Conservation (phyloP, 2,329 filamentous ascomycete species). For the Penicillium sp. region DNA sequence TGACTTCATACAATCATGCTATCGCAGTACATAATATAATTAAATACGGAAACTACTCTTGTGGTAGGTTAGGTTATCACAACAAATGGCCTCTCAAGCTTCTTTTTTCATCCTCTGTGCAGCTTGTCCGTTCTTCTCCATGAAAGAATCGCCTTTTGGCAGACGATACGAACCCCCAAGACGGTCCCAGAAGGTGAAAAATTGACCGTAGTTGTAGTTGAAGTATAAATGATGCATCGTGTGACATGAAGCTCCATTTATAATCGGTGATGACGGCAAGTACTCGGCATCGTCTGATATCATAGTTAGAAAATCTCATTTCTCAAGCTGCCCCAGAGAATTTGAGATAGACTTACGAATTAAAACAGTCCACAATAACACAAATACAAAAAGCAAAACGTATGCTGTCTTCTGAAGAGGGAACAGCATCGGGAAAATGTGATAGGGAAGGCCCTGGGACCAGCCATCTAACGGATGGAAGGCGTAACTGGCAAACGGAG, state of each 20-base stretch:
- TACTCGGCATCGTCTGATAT: constrained; percentile 81
- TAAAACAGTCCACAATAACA: constrained; percentile 95
- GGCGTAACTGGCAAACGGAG: constrained; percentile 86
- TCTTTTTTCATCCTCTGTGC: constrained; percentile 6
- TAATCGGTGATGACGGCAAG: constrained; percentile 77
- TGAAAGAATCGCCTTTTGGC: constrained; percentile 23
- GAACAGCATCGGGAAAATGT: constrained; percentile 88
- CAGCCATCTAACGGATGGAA: constrained; percentile 95
- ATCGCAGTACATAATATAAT: constrained; percentile 1
- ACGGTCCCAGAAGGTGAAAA: constrained; percentile 89
- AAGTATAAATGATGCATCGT: constrained; percentile 87
- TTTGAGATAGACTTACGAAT: constrained; percentile 58
- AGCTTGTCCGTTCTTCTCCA: constrained; percentile 7
- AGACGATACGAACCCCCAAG: constrained; percentile 68
- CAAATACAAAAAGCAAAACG: constrained; percentile 80
- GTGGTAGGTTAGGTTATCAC: no score
- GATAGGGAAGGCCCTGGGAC: constrained; percentile 85
- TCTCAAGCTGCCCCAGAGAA: neutral
- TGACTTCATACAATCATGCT: constrained; percentile 34
- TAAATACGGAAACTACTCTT: neutral
- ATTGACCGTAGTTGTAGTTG: constrained; percentile 94
- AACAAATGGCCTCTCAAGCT: neutral
- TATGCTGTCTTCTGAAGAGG: constrained; percentile 90
- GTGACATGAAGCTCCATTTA: constrained; percentile 89
- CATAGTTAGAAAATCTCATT: neutral